phyloP scores from a whole-genome alignment of 2,329 filamentous ascomycete species.

The Passalora sequoiae region DNA sequence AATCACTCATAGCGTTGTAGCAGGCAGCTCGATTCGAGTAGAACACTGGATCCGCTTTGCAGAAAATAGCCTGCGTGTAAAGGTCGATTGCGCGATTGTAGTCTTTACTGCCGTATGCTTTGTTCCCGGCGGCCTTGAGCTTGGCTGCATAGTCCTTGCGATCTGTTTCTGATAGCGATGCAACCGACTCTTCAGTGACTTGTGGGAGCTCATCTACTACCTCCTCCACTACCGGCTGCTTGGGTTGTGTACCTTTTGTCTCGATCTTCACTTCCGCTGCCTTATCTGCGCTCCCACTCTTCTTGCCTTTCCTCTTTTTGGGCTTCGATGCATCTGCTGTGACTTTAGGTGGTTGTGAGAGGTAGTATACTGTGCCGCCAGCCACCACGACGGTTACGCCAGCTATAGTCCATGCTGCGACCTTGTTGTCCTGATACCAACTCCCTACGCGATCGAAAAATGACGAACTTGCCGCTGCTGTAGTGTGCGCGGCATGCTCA shows the following conservation, averaged over 20 bases:
- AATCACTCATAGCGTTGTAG: conserved; percentile 87
- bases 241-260: conserved; percentile 21
- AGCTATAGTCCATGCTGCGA: conserved; percentile 90
- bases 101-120: conserved; percentile 89
- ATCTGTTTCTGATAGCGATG: conserved; percentile 53
- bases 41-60: conserved; percentile 95
- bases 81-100: conserved; percentile 91
- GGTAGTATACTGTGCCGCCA: conserved; percentile 89
- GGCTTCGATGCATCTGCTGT: conserved; percentile 56
- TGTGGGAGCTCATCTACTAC: conserved; percentile 45
- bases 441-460: conserved; percentile 84
- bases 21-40: conserved; percentile 98
- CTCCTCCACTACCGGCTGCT: conserved; percentile 33
- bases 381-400: conserved; percentile 89
- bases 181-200: conserved; percentile 45
- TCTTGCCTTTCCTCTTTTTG: conserved; percentile 89
- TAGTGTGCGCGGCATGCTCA: conserved; percentile 17
- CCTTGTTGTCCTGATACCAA: conserved; percentile 95
- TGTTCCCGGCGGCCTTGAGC: conserved; percentile 92
- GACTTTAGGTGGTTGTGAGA: conserved; percentile 46
- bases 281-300: no score
- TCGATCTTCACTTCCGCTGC: no score
- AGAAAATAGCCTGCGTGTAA: conserved; percentile 92
- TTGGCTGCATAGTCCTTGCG: conserved; percentile 83
- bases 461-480: conserved; percentile 55